These are phyloP conservation scores for Stygiomarasmius scandens DNA, from an alignment of 1,284 basidiomycete genomes.

Conservation along the genomic window DNA sequence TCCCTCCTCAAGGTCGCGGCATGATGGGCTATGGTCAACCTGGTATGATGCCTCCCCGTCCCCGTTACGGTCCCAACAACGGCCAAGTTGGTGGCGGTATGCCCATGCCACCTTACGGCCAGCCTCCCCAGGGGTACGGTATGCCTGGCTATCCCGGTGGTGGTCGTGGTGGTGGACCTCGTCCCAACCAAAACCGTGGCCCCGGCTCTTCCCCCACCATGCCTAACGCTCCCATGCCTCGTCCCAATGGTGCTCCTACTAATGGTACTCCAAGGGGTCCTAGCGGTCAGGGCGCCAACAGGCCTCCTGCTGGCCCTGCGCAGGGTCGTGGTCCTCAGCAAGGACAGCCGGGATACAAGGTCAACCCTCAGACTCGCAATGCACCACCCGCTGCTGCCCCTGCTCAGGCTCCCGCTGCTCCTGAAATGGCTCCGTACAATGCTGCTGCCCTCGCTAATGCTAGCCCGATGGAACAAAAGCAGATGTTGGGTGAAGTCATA, in stretches of 20 bases:
- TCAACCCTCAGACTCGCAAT: slow-evolving; percentile 43
- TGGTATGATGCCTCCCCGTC: slow-evolving; percentile 86
- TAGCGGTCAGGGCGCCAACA: slow-evolving; percentile 28
- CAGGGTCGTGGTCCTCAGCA: slow-evolving; percentile 26
- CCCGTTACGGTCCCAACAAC: slow-evolving; percentile 73
- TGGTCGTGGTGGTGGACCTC: slow-evolving; percentile 46
- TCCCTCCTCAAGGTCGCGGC: slow-evolving; percentile 80
- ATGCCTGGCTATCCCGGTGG: slow-evolving; percentile 69
- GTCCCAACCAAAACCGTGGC: slow-evolving; percentile 53
- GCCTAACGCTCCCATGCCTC: slow-evolving; percentile 58
- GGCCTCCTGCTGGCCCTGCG: slow-evolving; percentile 44
- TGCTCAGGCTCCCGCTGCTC: slow-evolving; percentile 37
- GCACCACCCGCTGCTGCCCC: slow-evolving; percentile 35
- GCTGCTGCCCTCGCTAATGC: slow-evolving; percentile 69
- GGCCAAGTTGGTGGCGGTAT: slow-evolving; percentile 78
- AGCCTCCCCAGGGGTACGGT: slow-evolving; percentile 70
- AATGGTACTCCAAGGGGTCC: slow-evolving; percentile 43
- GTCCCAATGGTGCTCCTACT: slow-evolving; percentile 53
- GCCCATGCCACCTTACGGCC: slow-evolving; percentile 73
- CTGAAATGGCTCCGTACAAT: slow-evolving; percentile 52
- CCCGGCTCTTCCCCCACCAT: slow-evolving; percentile 65
- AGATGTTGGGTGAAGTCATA: slow-evolving; percentile 92
- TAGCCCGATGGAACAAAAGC: slow-evolving; percentile 91
- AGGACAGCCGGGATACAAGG: slow-evolving; percentile 39
- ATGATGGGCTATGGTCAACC: slow-evolving; percentile 86